A percentile compares a stretch with the other conserved stretches of the same genome.
Evolutionary conservation across 2,329 filamentous ascomycete species (phyloP).

Genomic region (Apiospora malaysiana): DNA sequence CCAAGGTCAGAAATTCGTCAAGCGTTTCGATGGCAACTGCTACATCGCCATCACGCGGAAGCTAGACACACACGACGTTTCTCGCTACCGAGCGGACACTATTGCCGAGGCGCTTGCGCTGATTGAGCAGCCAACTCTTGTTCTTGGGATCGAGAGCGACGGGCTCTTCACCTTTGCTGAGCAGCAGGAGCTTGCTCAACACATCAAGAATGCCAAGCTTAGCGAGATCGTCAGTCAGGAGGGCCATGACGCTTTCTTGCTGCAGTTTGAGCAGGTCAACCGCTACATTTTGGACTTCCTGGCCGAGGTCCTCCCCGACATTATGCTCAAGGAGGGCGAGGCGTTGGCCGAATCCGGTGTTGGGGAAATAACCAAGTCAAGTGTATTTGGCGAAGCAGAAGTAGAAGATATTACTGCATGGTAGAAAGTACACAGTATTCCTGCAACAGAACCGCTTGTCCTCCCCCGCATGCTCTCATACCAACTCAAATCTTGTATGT

Average conservation of each 20-base stretch:
- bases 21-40: slow-evolving; percentile 96
- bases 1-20: slow-evolving; percentile 95
- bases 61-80: slow-evolving; percentile 95
- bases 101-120: slow-evolving; percentile 78
- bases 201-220: slow-evolving; percentile 78
- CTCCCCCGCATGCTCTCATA: not conserved
- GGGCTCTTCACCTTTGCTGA: slow-evolving; percentile 97
- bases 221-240: slow-evolving; percentile 92
- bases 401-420: slow-evolving; percentile 96
- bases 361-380: slow-evolving; percentile 78
- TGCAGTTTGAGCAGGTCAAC: slow-evolving; percentile 98
- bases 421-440: slow-evolving; percentile 53
- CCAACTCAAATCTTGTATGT: not conserved
- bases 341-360: slow-evolving; percentile 51
- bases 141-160: slow-evolving; percentile 93
- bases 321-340: slow-evolving; percentile 72
- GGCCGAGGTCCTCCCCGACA: slow-evolving; percentile 80
- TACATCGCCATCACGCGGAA: slow-evolving; percentile 99
- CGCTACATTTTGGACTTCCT: slow-evolving; percentile 84
- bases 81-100: slow-evolving; percentile 71
- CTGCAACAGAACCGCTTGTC: not conserved
- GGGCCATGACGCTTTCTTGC: slow-evolving; percentile 92
- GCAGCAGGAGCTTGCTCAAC: slow-evolving; percentile 86
- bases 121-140: slow-evolving; percentile 87
- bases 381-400: slow-evolving; percentile 94